A percentile compares a stretch with the other conserved stretches of the same genome.
Evolutionary conservation across 2,329 filamentous ascomycete genomes (phyloP).

Genomic region (Phaeosphaeria sp.): DNA sequence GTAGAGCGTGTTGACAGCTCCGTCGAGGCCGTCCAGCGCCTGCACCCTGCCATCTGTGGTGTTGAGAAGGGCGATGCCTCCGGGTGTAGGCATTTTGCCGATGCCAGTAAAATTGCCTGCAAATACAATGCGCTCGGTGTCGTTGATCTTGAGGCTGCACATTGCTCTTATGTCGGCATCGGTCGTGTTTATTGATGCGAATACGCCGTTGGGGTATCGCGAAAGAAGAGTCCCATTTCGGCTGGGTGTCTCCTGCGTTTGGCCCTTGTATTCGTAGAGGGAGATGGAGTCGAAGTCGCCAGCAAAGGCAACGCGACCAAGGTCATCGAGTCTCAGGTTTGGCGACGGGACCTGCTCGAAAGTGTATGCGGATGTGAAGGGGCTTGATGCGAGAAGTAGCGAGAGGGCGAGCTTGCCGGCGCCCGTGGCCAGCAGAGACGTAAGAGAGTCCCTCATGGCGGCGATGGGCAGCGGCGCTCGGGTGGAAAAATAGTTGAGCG

Average conservation of each 20-base stretch:
- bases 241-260: conserved; percentile 71
- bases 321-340: conserved; percentile 76
- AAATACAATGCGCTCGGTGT: conserved; percentile 77
- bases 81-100: conserved; percentile 74
- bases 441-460: conserved; percentile 47
- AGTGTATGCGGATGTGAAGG: conserved; percentile 44
- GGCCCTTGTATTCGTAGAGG: conserved; percentile 83
- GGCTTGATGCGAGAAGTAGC: conserved; percentile 39
- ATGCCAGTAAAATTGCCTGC: conserved; percentile 97
- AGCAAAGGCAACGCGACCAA: conserved; percentile 84
- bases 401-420: conserved; percentile 47
- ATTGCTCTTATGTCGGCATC: conserved; percentile 88
- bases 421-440: conserved; percentile 47
- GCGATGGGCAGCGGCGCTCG: conserved; percentile 27
- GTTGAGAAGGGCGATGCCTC: conserved; percentile 82
- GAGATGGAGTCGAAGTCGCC: conserved; percentile 94
- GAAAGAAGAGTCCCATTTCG: conserved; percentile 82
- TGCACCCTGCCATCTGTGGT: conserved; percentile 73
- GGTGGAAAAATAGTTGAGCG: conserved; percentile 27
- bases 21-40: conserved; percentile 80
- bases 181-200: conserved; percentile 74
- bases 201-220: conserved; percentile 83
- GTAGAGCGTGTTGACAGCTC: conserved; percentile 79
- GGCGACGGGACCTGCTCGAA: conserved; percentile 70
- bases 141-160: conserved; percentile 78